Percentiles rank a stretch among this genome's conserved stretches.
Conservation (phyloP, 371 early-diverging fungal genomes). For the Rhizomucor miehei region DNA sequence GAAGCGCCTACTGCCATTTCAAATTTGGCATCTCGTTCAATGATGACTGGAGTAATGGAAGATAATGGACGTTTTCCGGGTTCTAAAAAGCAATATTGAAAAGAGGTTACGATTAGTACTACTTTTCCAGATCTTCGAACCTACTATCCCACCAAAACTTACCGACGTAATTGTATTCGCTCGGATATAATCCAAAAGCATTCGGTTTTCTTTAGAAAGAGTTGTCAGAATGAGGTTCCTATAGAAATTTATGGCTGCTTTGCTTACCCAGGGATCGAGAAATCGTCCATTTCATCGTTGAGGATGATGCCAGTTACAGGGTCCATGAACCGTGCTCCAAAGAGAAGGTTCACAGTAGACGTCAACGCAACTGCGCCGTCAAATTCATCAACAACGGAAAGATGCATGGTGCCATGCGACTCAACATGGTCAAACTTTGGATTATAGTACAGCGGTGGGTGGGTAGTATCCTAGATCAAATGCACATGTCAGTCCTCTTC, state of each 20-base stretch:
- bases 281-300: conserved; percentile 99
- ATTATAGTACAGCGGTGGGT: conserved; percentile 66
- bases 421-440: conserved; percentile 76
- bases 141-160: conserved; percentile 5
- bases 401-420: conserved; percentile 96
- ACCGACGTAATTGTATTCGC: conserved; percentile 80
- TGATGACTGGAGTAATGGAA: conserved; percentile 84
- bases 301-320: conserved; percentile 93
- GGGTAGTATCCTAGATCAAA: conserved; percentile 30
- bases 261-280: conserved; percentile 79
- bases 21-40: conserved; percentile 69
- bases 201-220: conserved; percentile 53
- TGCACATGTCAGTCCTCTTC: neutral
- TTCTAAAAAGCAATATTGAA: conserved; percentile 26
- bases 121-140: neutral
- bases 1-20: conserved; percentile 87
- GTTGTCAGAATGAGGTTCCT: neutral
- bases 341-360: conserved; percentile 93
- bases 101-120: neutral
- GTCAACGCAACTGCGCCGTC: conserved; percentile 90
- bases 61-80: conserved; percentile 94
- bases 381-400: conserved; percentile 87
- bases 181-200: conserved; percentile 81
- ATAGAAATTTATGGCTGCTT: neutral
- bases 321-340: conserved; percentile 95